phyloP scores from a whole-genome alignment of 2,329 filamentous ascomycete genomes.

The Phialocephala sp. region DNA sequence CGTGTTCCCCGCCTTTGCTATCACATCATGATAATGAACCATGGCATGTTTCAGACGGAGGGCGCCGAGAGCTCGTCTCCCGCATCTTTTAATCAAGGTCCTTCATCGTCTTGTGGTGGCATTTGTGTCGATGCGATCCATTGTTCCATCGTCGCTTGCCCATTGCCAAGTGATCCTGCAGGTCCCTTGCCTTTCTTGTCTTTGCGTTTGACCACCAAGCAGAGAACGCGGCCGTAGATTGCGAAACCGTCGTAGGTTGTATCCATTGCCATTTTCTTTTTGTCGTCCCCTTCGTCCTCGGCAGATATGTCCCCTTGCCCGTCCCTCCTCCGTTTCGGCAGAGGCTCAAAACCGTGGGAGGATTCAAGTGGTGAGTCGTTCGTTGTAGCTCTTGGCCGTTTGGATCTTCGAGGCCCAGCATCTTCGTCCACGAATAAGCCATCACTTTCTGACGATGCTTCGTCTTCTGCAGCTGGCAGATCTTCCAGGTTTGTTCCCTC shows the following conservation, averaged over 20 bases:
- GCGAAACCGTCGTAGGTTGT: constrained; percentile 94
- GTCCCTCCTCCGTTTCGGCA: constrained; percentile 55
- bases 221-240: constrained; percentile 92
- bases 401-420: constrained; percentile 33
- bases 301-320: constrained; percentile 42
- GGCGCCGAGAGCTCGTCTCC: constrained; percentile 6
- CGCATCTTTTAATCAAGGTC: not conserved
- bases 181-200: constrained; percentile 54
- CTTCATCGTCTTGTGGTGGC: constrained; percentile 42
- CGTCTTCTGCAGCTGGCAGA: constrained; percentile 34
- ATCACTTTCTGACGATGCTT: constrained; percentile 16
- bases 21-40: not conserved
- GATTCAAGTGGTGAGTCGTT: constrained; percentile 39
- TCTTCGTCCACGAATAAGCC: constrained; percentile 44
- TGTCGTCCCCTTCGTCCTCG: constrained; percentile 60
- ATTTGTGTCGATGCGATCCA: constrained; percentile 84
- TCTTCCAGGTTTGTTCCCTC: constrained; percentile 32
- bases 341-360: constrained; percentile 35
- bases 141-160: constrained; percentile 79
- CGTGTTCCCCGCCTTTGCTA: constrained; percentile 12
- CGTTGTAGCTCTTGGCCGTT: constrained; percentile 40
- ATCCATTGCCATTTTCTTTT: constrained; percentile 88
- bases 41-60: constrained; percentile 22
- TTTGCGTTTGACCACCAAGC: constrained; percentile 83
- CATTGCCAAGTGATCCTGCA: constrained; percentile 45